A percentile compares a stretch with the other conserved stretches of the same genome.
Conservation (phyloP, 2,329 filamentous ascomycete genomes). For the Fusarium sp. region DNA sequence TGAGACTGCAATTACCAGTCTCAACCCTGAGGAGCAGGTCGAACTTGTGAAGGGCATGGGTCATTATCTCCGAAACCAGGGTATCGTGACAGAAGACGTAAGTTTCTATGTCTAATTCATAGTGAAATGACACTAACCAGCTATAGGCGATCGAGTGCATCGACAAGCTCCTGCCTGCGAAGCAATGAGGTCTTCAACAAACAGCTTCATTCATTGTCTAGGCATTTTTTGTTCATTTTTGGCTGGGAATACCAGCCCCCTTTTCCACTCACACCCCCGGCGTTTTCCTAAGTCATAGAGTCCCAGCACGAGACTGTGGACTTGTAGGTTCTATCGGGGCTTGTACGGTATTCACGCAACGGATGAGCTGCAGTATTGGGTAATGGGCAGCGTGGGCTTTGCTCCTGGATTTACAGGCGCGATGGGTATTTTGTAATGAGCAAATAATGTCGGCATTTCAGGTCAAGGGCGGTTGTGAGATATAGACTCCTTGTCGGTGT, state of each 20-base stretch:
- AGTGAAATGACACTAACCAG: slow-evolving; percentile 12
- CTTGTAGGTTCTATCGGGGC: slow-evolving; percentile 6
- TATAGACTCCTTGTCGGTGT: slow-evolving; percentile 20
- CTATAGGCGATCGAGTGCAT: slow-evolving; percentile 48
- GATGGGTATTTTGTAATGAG: slow-evolving; percentile 39
- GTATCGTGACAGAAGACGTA: slow-evolving; percentile 57
- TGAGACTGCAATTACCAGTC: slow-evolving; percentile 91
- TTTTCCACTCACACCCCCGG: slow-evolving; percentile 32
- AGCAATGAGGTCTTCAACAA: slow-evolving; percentile 37
- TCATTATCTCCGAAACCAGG: slow-evolving; percentile 76
- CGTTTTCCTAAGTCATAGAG: slow-evolving; percentile 39
- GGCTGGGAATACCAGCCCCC: slow-evolving; percentile 18
- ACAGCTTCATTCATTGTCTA: slow-evolving; percentile 12
- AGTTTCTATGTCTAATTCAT: slow-evolving; percentile 22
- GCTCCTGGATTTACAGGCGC: slow-evolving; percentile 22
- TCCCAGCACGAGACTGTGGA: slow-evolving; percentile 12
- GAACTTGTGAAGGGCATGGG: slow-evolving; percentile 79
- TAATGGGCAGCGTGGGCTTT: slow-evolving; percentile 23
- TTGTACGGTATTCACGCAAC: slow-evolving; percentile 23
- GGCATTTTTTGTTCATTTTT: slow-evolving; percentile 40
- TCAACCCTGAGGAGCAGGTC: slow-evolving; percentile 89
- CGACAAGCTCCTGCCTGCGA: slow-evolving; percentile 45
- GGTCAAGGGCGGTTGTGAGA: slow-evolving; percentile 10
- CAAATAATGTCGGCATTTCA: slow-evolving; percentile 29
- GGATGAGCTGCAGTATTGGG: slow-evolving; percentile 34